Conservation (phyloP, 164 flowering plant genomes). For the Nymphaea thermarum region DNA sequence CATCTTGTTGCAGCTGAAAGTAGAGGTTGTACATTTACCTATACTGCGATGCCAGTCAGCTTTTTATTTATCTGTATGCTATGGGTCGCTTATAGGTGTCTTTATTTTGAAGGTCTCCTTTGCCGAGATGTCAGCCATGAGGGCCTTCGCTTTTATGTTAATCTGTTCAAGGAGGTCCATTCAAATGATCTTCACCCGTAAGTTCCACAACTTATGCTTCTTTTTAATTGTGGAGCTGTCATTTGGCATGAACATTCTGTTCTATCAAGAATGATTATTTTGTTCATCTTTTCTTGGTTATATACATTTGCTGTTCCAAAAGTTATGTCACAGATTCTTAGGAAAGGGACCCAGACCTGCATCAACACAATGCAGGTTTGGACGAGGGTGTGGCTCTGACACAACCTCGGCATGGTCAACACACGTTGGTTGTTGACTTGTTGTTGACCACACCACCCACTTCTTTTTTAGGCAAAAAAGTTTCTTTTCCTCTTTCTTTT, state of each 20-base stretch:
- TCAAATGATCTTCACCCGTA: slow-evolving; percentile 43
- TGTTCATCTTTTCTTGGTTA: not conserved
- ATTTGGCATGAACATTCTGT: not conserved
- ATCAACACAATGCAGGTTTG: no score
- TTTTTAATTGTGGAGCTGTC: no score
- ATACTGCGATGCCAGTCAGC: not conserved
- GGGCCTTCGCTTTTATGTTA: slow-evolving; percentile 83
- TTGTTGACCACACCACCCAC: not conserved
- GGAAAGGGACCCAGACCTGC: no score
- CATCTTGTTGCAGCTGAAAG: slow-evolving; percentile 87
- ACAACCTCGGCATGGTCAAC: not conserved
- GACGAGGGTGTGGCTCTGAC: no score
- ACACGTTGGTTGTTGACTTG: not conserved
- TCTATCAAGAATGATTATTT: no score
- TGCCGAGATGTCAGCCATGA: slow-evolving; percentile 91
- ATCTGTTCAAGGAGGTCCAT: slow-evolving; percentile 58
- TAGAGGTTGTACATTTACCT: slow-evolving; percentile 38
- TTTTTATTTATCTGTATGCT: not conserved
- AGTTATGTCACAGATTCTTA: not conserved
- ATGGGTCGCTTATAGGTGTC: not conserved
- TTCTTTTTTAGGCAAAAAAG: not conserved
- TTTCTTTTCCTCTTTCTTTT: no score
- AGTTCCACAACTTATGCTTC: slow-evolving; percentile 17
- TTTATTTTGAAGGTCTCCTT: slow-evolving; percentile 51
- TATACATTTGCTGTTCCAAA: not conserved